Evolutionary conservation across 192 early-diverging fungal genomes (phyloP), one percentile per base, ranked within the genome.

Genomic region (Linnemannia exigua): DNA sequence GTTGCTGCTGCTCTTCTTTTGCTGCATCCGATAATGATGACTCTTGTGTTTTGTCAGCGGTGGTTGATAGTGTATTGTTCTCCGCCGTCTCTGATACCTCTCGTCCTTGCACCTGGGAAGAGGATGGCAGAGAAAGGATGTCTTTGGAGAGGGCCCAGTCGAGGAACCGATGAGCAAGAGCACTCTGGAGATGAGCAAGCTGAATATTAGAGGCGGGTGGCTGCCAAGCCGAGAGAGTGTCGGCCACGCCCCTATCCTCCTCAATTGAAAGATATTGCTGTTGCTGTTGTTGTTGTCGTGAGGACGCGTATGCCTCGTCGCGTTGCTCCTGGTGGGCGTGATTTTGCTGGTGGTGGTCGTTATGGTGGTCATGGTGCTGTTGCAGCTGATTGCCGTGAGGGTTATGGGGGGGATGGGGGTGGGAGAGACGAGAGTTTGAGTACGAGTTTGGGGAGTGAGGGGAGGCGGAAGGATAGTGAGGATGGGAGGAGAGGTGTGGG

Each of bases 91-190:
- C 58, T 25, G 58, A 63, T 46, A 38, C 17, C 41, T 44, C 41
- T 44, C 41, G n/a, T 44, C 9, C 41, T 44, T 44, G 41, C 41
- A 6, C 41, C 9, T 44, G 41, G 41, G 41, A 44, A 44, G 44
- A 17, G 3, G 52, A 70, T 77, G 66, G 76, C 66, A 52, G 19
- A 37, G 50, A 25, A 12, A 73, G 67, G 5, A 72, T 20, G 8
- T 77, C 16, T 36, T 77, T 50, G 14, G 82, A 75, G 48, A 85
- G n/a, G n/a, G 77, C 67, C 77, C 77, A 79, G 17, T 38, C 51
- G 16, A 85, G 67, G 66, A 85, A 79, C 6, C 69, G 82, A 63
- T 75, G 77, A 17, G 77, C 77, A 33, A 85, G 77, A n/a, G 72
- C 46, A 3, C 74, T 52, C 44, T 85, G 82, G 20, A 85, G 77